phyloP scores from a whole-genome alignment of 345 rosid species.

The Rhizophora apiculata region DNA sequence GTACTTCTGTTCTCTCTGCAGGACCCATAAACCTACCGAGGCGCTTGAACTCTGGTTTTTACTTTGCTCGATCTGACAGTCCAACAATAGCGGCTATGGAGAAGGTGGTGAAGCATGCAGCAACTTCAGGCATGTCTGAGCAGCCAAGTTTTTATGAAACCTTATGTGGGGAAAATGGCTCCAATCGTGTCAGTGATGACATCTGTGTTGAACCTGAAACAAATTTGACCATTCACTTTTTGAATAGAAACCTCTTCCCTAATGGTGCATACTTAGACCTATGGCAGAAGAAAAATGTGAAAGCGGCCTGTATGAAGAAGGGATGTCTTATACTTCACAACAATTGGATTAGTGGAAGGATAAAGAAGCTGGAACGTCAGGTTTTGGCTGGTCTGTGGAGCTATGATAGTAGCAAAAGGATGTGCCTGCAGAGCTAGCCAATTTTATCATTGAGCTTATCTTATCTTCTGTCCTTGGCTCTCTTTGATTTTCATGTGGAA shows the following conservation, averaged over 20 bases:
- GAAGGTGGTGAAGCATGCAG: slow-evolving; percentile 89
- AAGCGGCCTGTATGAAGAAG: slow-evolving; percentile 48
- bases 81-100: slow-evolving; percentile 68
- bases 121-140: slow-evolving; percentile 68
- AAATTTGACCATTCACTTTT: slow-evolving; percentile 61
- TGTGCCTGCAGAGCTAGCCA: slow-evolving; percentile 50
- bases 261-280: slow-evolving; percentile 77
- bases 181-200: slow-evolving; percentile 48
- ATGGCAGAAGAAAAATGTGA: slow-evolving; percentile 63
- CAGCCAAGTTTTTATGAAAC: slow-evolving; percentile 95
- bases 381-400: slow-evolving; percentile 75
- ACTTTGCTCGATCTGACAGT: slow-evolving; percentile 60
- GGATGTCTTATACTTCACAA: slow-evolving; percentile 75
- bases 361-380: slow-evolving; percentile 79
- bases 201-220: slow-evolving; percentile 67
- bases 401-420: slow-evolving; percentile 64
- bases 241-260: slow-evolving; percentile 80
- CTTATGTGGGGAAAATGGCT: slow-evolving; percentile 83
- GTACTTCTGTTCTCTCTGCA: slow-evolving; percentile 25
- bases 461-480: not conserved
- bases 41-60: slow-evolving; percentile 88
- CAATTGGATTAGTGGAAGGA: slow-evolving; percentile 82
- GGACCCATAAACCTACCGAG: slow-evolving; percentile 84
- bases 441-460: slow-evolving; percentile 1
- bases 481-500: slow-evolving; percentile 29